These are phyloP conservation scores for Boletellus dicymbophilus DNA, from an alignment of 1,284 basidiomycete genomes.

Conservation along the genomic window DNA sequence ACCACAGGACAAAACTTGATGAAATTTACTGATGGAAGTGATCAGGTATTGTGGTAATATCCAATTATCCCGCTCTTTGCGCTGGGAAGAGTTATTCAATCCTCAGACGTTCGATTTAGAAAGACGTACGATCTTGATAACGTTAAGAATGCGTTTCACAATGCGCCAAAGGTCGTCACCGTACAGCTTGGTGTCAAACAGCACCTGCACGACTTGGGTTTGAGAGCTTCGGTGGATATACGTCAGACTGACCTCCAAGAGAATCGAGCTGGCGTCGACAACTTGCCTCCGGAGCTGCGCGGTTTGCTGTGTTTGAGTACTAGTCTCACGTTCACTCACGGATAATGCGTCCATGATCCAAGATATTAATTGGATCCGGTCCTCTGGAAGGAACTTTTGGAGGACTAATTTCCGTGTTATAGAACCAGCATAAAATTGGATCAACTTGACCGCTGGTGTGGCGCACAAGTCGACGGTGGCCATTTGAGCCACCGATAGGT, in stretches of 20 bases:
- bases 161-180: constrained; percentile 37
- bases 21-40: constrained; percentile 41
- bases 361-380: constrained; percentile 46
- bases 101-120: constrained; percentile 5
- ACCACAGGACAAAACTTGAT: constrained; percentile 30
- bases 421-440: constrained; percentile 52
- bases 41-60: constrained; percentile 44
- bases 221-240: neutral
- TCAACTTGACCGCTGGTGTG: constrained; percentile 45
- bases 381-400: constrained; percentile 43
- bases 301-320: constrained; percentile 20
- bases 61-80: constrained; percentile 46
- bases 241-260: constrained; percentile 47
- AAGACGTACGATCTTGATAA: constrained; percentile 44
- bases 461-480: constrained; percentile 45
- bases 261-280: constrained; percentile 45
- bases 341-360: constrained; percentile 41
- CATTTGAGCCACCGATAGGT: constrained; percentile 49
- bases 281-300: constrained; percentile 42
- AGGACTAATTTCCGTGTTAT: constrained; percentile 49
- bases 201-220: constrained; percentile 28
- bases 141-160: constrained; percentile 41
- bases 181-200: constrained; percentile 36
- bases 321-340: constrained; percentile 31
- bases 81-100: constrained; percentile 37